A percentile compares a stretch with the other conserved stretches of the same genome.
These are phyloP conservation scores for Cornus suecica DNA, from an alignment of 148 eudicot genomes.

Conservation along the genomic window DNA sequence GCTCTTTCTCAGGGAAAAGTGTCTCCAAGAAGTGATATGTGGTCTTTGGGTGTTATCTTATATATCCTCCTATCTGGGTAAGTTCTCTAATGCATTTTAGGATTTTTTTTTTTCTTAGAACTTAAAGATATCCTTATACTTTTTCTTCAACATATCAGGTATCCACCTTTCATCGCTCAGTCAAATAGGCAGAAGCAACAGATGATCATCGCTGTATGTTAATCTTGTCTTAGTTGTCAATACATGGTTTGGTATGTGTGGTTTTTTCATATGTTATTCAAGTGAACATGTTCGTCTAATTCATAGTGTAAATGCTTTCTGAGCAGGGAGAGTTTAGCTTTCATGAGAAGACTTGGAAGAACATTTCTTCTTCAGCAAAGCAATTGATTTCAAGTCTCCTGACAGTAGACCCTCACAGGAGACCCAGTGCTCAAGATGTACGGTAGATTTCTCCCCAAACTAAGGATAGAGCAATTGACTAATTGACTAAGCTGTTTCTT, in stretches of 20 bases:
- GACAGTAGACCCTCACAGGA: conserved; percentile 34
- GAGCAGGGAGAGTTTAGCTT: conserved; percentile 45
- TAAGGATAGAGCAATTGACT: neutral
- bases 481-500: no score
- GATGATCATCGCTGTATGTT: conserved; percentile 46
- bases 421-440: conserved; percentile 52
- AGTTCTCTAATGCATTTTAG: neutral
- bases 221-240: neutral
- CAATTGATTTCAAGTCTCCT: conserved; percentile 45
- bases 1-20: conserved; percentile 33
- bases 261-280: neutral
- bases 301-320: neutral
- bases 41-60: conserved; percentile 54
- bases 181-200: conserved; percentile 51
- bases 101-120: neutral
- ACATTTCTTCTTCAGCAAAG: conserved; percentile 46
- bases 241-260: neutral
- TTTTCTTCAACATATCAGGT: conserved; percentile 21
- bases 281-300: neutral
- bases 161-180: conserved; percentile 50
- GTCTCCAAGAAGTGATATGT: conserved; percentile 40
- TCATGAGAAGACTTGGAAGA: conserved; percentile 57
- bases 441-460: neutral
- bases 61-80: conserved; percentile 59
- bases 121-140: neutral